These are phyloP conservation scores for Naganishia antarctica DNA, from an alignment of 768 basidiomycete species.

Conservation along the genomic window DNA sequence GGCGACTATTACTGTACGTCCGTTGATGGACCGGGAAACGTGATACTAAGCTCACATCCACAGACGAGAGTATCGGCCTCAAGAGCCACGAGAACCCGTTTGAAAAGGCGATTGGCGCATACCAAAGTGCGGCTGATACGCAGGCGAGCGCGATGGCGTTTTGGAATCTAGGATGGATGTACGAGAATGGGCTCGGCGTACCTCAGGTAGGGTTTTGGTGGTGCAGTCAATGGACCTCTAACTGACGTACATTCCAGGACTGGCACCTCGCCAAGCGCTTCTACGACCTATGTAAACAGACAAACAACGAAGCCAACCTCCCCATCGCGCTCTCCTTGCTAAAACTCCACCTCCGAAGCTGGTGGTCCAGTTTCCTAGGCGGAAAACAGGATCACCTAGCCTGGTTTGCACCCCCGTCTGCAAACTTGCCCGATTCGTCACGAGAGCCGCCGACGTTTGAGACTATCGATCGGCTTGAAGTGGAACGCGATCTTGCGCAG, in stretches of 20 bases:
- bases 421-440: neutral
- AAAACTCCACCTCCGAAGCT: slow-evolving; percentile 73
- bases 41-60: slow-evolving; percentile 15
- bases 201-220: slow-evolving; percentile 60
- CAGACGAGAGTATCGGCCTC: slow-evolving; percentile 29
- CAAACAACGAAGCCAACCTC: slow-evolving; percentile 80
- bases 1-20: slow-evolving; percentile 81
- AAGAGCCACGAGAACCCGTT: slow-evolving; percentile 52
- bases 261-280: slow-evolving; percentile 94
- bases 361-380: slow-evolving; percentile 75
- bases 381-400: slow-evolving; percentile 42
- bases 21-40: no score
- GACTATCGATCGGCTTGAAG: neutral
- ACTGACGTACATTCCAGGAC: no score
- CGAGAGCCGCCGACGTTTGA: neutral
- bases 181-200: slow-evolving; percentile 90
- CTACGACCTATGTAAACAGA: slow-evolving; percentile 83
- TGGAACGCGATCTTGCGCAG: slow-evolving; percentile 24
- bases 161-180: slow-evolving; percentile 99
- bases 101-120: slow-evolving; percentile 89
- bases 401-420: slow-evolving; percentile 17
- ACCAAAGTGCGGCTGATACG: slow-evolving; percentile 88
- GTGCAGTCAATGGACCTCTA: no score
- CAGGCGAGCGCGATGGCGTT: slow-evolving; percentile 88
- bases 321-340: slow-evolving; percentile 76